phyloP scores from a whole-genome alignment of 306 rosid genomes.

The Echinosophora koreensis region DNA sequence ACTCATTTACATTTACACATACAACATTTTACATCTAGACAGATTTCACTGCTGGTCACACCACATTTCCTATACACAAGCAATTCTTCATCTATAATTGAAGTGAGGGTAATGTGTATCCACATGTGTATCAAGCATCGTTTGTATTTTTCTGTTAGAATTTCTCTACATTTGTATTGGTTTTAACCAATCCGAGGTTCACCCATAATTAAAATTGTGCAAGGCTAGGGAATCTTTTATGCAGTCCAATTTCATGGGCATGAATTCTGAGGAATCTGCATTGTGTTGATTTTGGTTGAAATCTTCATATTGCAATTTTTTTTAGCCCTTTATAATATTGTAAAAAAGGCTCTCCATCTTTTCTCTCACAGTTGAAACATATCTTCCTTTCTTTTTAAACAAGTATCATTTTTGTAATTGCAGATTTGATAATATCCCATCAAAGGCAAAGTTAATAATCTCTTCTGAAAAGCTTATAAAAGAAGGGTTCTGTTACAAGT shows the following conservation, averaged over 20 bases:
- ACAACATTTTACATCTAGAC: too few relatives aligned
- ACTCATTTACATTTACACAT: too few relatives aligned
- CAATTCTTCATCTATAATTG: too few relatives aligned
- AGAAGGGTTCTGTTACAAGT: conserved; percentile 81
- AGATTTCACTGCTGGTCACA: too few relatives aligned
- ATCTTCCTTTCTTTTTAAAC: not conserved
- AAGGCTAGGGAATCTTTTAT: not conserved
- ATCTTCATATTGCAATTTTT: not conserved
- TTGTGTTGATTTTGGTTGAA: conserved; percentile 19
- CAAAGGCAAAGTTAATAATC: conserved; percentile 63
- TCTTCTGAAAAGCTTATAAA: conserved; percentile 77
- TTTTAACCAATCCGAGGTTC: not conserved
- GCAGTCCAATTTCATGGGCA: not conserved
- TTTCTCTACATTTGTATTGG: not conserved
- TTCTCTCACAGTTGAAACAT: not conserved
- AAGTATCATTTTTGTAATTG: conserved; percentile 39
- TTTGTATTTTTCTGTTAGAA: not conserved
- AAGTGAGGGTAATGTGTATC: too few relatives aligned
- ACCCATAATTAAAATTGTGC: not conserved
- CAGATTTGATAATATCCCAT: conserved; percentile 72
- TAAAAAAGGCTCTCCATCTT: not conserved
- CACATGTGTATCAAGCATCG: too few relatives aligned
- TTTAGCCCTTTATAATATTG: conserved; percentile 6
- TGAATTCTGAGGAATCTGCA: not conserved
- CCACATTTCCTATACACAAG: too few relatives aligned